Percentiles rank a stretch among this genome's conserved stretches.
Conservation (phyloP, 2,329 filamentous ascomycete species). For the Sclerotinia sclerotiorum region DNA sequence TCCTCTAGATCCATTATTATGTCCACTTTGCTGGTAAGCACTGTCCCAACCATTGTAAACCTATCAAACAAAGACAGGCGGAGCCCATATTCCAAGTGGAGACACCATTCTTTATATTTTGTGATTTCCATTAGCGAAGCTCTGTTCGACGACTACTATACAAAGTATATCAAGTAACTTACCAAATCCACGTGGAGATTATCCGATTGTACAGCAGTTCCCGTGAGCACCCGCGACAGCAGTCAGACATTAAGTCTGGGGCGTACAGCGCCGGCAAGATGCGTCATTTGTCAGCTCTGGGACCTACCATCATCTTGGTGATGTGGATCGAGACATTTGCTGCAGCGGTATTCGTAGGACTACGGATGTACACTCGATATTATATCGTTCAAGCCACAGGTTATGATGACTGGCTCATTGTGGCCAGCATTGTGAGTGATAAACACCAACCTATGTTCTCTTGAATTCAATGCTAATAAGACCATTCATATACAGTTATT, state of each 20-base stretch:
- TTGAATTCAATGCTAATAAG: background rate
- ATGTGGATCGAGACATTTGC: conserved; percentile 13
- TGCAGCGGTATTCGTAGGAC: conserved; percentile 4
- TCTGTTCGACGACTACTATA: background rate
- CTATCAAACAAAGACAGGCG: background rate
- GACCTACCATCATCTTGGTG: conserved; percentile 14
- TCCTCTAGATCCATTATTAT: background rate
- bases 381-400: conserved; percentile 3
- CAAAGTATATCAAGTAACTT: background rate
- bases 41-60: background rate
- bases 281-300: conserved; percentile 3
- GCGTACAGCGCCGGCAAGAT: background rate
- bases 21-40: background rate
- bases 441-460: background rate
- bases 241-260: background rate
- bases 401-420: conserved; percentile 14
- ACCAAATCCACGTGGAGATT: background rate
- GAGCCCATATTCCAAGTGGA: background rate
- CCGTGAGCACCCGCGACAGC: background rate
- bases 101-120: background rate
- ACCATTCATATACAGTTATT: background rate
- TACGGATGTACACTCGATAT: conserved; percentile 17
- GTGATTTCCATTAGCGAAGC: background rate
- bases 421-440: conserved; percentile 14
- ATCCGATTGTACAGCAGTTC: background rate